phyloP scores from a whole-genome alignment of 2,329 filamentous ascomycete species.

The Alternaria viburni region DNA sequence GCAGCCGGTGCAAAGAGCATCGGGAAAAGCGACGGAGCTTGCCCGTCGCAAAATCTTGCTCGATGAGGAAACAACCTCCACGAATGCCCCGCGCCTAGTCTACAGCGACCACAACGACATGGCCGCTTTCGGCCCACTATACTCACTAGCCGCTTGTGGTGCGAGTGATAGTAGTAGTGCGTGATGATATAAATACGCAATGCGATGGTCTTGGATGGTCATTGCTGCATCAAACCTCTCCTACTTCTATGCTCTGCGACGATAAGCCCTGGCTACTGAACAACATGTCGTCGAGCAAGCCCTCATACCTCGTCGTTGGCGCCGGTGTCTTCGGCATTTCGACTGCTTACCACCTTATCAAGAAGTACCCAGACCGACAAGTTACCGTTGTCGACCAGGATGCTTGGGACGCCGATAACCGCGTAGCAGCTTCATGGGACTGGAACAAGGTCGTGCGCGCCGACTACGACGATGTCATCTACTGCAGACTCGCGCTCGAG shows the following conservation, averaged over 20 bases:
- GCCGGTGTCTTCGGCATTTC: slow-evolving; percentile 48
- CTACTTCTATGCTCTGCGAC: slow-evolving; percentile 19
- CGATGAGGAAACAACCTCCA: slow-evolving; percentile 36
- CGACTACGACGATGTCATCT: slow-evolving; percentile 70
- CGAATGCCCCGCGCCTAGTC: slow-evolving; percentile 32
- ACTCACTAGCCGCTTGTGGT: slow-evolving; percentile 10
- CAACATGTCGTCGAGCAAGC: slow-evolving; percentile 37
- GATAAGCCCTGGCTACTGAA: slow-evolving; percentile 20
- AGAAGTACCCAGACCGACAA: slow-evolving; percentile 50
- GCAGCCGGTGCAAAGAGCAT: slow-evolving; percentile 28
- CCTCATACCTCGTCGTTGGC: slow-evolving; percentile 45
- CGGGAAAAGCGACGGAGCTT: slow-evolving; percentile 19
- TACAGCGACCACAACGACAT: slow-evolving; percentile 19
- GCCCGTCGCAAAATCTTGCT: slow-evolving; percentile 37
- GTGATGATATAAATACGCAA: slow-evolving; percentile 26
- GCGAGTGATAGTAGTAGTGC: slow-evolving; percentile 8
- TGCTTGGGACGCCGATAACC: slow-evolving; percentile 39
- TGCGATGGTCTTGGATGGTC: slow-evolving; percentile 1
- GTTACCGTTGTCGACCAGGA: slow-evolving; percentile 51
- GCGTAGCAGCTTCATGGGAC: slow-evolving; percentile 70
- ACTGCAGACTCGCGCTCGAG: slow-evolving; percentile 69
- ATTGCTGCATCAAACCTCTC: slow-evolving; percentile 15
- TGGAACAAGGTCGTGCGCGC: slow-evolving; percentile 76
- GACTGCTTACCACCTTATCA: slow-evolving; percentile 49
- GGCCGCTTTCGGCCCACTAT: slow-evolving; percentile 31